Base-by-base conservation (phyloP, 83 land plant species). In the Picea mariana region DNA sequence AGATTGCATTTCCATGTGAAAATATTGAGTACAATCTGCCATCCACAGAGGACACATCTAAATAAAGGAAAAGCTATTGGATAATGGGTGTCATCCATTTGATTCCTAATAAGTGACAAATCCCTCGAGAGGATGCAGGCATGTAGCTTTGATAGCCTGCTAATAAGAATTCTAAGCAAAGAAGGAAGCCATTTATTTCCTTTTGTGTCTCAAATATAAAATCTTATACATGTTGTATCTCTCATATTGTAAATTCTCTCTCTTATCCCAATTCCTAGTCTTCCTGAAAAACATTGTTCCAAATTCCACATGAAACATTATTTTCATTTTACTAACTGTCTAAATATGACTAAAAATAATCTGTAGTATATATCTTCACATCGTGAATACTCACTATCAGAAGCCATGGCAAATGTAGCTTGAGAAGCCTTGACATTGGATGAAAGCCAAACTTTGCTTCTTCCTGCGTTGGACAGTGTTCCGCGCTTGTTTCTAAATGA, bases 251-350 rank as follows among this genome's bases (percentile, higher is more conserved):
- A 34, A 34, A 68, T 34, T 40, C 16, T 38, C 17, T 38, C 11
- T 69, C 75, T 52, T 52, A 17, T 7, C 11, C 20, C 20, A 20
- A 38, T 69, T 69, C 40, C n/a, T 38, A 18, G 9, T 47, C 75
- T 21, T 0, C 9, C 47, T 73, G 55, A 73, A 42, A 40, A n/a
- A 72, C 23, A 44, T 7, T 44, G 9, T 42, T 42, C 23, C 55
- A 21, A 38, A 40, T 42, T 72, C 44, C 15, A 21, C 52, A 42
- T n/a, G 58, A 44, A 72, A 73, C 3, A n/a, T 38, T 47, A 73
- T 20, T 73, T 73, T 27, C 77, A 73, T n/a, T 73, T 44, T 42
- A 73, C 27, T 73, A 73, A 73, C 77, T 52, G 47, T 73, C 4
- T 21, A 44, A 24, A 49, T 47, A 42, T 73, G 77, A 73, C 24